phyloP scores from a whole-genome alignment of 805 yeast genomes.

The Saccharomycopsis sp. region DNA sequence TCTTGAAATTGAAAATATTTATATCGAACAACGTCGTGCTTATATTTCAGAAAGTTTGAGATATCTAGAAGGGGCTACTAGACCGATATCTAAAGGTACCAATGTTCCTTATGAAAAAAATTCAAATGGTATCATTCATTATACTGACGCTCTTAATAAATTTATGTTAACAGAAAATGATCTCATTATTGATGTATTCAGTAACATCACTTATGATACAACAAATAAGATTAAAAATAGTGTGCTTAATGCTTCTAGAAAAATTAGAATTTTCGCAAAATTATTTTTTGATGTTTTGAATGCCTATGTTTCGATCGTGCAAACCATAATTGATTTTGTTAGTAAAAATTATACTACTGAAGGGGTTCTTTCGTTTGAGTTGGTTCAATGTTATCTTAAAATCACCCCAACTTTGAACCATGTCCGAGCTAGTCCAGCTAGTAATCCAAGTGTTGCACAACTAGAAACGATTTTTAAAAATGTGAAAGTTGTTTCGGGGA shows the following conservation, averaged over 20 bases:
- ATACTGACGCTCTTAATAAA: conserved; percentile 41
- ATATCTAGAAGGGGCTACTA: conserved; percentile 36
- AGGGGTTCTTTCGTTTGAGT: conserved; percentile 46
- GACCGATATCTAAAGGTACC: conserved; percentile 27
- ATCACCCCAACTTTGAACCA: conserved; percentile 25
- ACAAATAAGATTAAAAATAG: conserved; percentile 13
- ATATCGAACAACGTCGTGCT: conserved; percentile 33
- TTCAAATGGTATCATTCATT: conserved; percentile 44
- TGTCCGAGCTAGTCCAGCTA: conserved; percentile 17
- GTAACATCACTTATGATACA: conserved; percentile 16
- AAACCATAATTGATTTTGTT: conserved; percentile 30
- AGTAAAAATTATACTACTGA: conserved; percentile 34
- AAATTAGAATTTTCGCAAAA: conserved; percentile 24
- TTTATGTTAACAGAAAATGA: conserved; percentile 41
- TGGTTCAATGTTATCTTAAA: conserved; percentile 37
- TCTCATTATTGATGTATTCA: conserved; percentile 33
- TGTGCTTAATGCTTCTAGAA: conserved; percentile 24
- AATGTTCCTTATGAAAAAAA: conserved; percentile 51
- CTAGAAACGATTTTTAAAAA: conserved; percentile 20
- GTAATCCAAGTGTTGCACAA: conserved; percentile 19
- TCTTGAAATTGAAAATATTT: conserved; percentile 26
- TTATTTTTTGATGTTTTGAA: conserved; percentile 29
- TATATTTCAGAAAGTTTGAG: conserved; percentile 35
- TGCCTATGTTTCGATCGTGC: conserved; percentile 30
- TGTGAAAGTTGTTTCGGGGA: conserved; percentile 22